A percentile compares a stretch with the other conserved stretches of the same genome.
Conservation (phyloP, 1,284 basidiomycete genomes). For the Ceratorhiza oryzae-sativae region DNA sequence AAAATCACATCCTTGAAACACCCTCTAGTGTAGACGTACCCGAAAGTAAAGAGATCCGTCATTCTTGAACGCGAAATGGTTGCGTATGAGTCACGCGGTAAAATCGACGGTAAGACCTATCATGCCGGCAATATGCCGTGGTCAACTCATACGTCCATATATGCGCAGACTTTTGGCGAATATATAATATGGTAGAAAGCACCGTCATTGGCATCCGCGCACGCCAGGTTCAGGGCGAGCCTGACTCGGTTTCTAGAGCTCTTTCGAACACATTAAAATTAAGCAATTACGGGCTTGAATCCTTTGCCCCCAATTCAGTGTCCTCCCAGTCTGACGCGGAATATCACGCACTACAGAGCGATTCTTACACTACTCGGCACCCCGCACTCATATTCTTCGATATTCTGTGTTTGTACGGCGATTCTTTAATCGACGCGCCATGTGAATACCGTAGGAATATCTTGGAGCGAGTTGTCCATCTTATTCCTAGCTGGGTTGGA, state of each 20-base stretch:
- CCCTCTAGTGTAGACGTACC: neutral
- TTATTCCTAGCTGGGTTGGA: slow-evolving; percentile 65
- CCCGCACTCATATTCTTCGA: slow-evolving; percentile 88
- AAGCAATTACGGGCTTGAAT: neutral
- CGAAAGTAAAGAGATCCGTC: slow-evolving; percentile 56
- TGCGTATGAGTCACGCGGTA: slow-evolving; percentile 63
- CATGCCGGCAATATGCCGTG: neutral
- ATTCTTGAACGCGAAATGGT: slow-evolving; percentile 91
- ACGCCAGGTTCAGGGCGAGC: slow-evolving; percentile 23
- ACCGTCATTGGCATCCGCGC: slow-evolving; percentile 63
- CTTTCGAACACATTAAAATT: neutral
- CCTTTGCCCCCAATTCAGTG: neutral
- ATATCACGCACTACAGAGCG: slow-evolving; percentile 56
- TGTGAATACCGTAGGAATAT: slow-evolving; percentile 66
- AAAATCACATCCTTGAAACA: neutral
- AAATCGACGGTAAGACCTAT: slow-evolving; percentile 63
- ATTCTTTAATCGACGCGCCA: slow-evolving; percentile 61
- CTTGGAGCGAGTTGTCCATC: slow-evolving; percentile 64
- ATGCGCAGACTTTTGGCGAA: slow-evolving; percentile 72
- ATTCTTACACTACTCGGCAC: slow-evolving; percentile 55
- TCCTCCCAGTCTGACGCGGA: slow-evolving; percentile 51
- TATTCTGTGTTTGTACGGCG: slow-evolving; percentile 68
- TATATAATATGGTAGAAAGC: slow-evolving; percentile 62
- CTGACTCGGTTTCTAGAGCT: neutral
- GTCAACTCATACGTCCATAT: slow-evolving; percentile 8